Conservation (phyloP, 1,284 basidiomycete species). For the Fomitopsis pinicola region DNA sequence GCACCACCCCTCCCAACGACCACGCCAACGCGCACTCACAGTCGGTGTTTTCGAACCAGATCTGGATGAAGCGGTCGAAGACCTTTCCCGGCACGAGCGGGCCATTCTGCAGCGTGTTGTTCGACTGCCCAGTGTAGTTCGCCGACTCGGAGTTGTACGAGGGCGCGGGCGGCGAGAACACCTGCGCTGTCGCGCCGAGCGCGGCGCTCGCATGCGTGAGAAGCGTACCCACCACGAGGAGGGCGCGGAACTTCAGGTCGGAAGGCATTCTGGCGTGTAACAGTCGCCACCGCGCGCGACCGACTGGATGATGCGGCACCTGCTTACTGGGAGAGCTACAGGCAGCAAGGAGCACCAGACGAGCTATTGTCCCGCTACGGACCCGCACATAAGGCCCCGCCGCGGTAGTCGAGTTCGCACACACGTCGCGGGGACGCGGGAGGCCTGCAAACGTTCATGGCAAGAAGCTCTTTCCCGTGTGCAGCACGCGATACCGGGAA, state of each 20-base stretch:
- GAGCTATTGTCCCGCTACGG: neutral
- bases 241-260: neutral
- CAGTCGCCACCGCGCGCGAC: neutral
- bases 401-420: neutral
- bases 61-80: conserved; percentile 44
- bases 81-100: conserved; percentile 35
- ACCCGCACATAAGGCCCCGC: neutral
- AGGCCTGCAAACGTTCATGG: neutral
- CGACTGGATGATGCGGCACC: neutral
- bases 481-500: neutral
- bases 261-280: neutral
- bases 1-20: neutral
- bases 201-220: conserved; percentile 17
- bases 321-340: neutral
- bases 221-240: conserved; percentile 2
- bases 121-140: conserved; percentile 35
- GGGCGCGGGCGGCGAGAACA: conserved; percentile 33
- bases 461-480: neutral
- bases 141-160: conserved; percentile 30
- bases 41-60: conserved; percentile 47
- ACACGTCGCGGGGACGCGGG: neutral
- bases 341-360: neutral
- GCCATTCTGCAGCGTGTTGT: conserved; percentile 34
- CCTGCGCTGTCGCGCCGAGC: conserved; percentile 27
- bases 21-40: conserved; percentile 17